Base-by-base conservation (phyloP, 306 rosid genomes). In the Vigna reflexopilosa region DNA sequence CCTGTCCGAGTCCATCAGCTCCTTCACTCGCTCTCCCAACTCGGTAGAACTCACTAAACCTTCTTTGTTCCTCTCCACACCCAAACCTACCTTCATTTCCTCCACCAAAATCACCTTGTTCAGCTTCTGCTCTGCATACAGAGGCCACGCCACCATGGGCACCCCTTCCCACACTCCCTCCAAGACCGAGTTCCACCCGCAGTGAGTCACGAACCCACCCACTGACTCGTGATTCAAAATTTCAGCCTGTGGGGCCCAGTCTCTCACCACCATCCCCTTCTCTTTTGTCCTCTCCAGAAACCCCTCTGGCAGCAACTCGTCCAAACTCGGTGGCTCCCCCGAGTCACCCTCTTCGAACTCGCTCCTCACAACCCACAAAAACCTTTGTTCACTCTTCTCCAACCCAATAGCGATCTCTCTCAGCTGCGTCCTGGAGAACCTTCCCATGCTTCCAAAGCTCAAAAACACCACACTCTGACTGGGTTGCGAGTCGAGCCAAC, bases 131-230 rank as follows among this genome's bases (percentile, higher is more conserved):
- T 88, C 96, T 0, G 91, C 91, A 14, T 87, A 89, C 10, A 85
- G 55, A 5, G 91, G 90, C 93, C 96, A 87, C 3, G 83, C 69
- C 16, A 83, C 66, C 85, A 59, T 72, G 0, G 69, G 83, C 69
- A 77, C 85, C 0, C 83, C 76, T 51, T 40, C 83, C 4, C 82
- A 67, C 2, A 88, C 61, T 0, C 88, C 81, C 45, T 90, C 95
- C 48, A 90, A 52, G 68, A 86, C 90, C 13, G 89, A 89, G 84
- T 85, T 89, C 93, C 93, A 89, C 7, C 91, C 90, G 20, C 87
- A 84, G 15, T 88, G 95, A 4, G 79, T 86, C 83, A 90, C 86
- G 8, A 90, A 88, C 51, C 96, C 93, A 6, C 93, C 96, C 2
- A 77, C 75, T 4, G 82, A 76, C 56, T 51, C 48, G 28, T 84